phyloP scores from a whole-genome alignment of 139 green algal genomes.

The Coelastrella sp. region DNA sequence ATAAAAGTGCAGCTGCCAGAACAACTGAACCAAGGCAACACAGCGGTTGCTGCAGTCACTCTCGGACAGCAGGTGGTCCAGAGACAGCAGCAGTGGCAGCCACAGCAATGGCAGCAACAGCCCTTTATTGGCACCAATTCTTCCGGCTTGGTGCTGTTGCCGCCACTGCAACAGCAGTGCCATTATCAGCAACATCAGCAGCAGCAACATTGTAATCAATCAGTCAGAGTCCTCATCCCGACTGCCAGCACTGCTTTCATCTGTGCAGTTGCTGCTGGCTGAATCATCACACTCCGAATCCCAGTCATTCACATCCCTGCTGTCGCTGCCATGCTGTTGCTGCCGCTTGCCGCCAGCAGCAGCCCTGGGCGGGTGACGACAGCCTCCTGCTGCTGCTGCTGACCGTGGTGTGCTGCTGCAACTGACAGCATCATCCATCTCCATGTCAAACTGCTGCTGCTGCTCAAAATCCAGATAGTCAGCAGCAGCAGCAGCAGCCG shows the following conservation, averaged over 20 bases:
- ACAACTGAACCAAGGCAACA: too few species aligned
- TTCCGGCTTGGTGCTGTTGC: not conserved
- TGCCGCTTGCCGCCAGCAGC: not conserved
- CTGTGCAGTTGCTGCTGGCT: not conserved
- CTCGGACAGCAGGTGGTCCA: too few species aligned
- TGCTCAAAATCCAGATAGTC: not conserved
- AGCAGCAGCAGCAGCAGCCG: not conserved
- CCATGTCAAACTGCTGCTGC: constrained; percentile 13
- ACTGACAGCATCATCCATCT: constrained; percentile 26
- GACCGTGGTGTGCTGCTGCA: constrained; percentile 11
- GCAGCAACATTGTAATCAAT: not conserved
- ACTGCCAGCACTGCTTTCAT: not conserved
- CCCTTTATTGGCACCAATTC: too few species aligned
- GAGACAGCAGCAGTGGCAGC: too few species aligned
- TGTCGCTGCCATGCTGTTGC: not conserved
- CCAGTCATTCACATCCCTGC: not conserved
- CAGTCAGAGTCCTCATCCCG: too few species aligned
- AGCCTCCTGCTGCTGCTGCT: constrained; percentile 9
- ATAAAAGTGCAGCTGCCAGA: too few species aligned
- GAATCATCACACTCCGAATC: not conserved
- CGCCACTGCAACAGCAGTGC: not conserved
- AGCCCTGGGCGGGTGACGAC: not conserved
- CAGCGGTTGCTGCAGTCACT: too few species aligned
- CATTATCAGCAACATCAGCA: not conserved
- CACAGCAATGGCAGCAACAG: too few species aligned